Evolutionary conservation across 345 rosid species (phyloP).

Genomic region (Aethionema arabicum): DNA sequence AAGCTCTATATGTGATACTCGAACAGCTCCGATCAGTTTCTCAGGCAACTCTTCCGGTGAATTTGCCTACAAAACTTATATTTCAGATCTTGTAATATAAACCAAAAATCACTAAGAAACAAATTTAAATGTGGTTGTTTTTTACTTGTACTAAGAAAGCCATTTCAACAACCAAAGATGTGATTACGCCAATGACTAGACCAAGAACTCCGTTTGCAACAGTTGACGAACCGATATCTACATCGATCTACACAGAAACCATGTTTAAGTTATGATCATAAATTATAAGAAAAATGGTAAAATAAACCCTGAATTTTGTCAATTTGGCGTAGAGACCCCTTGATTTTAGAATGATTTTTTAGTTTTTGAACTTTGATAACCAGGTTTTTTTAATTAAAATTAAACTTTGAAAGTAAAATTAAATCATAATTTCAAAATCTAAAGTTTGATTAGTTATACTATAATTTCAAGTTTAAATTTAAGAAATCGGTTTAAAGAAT

Average conservation of each 20-base stretch:
- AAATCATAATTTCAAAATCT: too few relatives aligned
- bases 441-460: too few relatives aligned
- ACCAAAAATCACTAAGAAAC: not conserved
- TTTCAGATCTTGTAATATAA: slow-evolving; percentile 5
- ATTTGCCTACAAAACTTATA: slow-evolving; percentile 61
- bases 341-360: too few relatives aligned
- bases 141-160: slow-evolving; percentile 93
- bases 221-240: slow-evolving; percentile 96
- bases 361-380: too few relatives aligned
- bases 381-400: too few relatives aligned
- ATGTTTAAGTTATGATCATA: slow-evolving; percentile 1
- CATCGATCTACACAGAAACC: slow-evolving; percentile 56
- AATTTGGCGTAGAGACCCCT: too few relatives aligned
- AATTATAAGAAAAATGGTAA: too few relatives aligned
- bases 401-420: too few relatives aligned
- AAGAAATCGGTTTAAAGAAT: too few relatives aligned
- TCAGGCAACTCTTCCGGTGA: slow-evolving; percentile 90
- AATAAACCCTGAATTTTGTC: too few relatives aligned
- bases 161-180: slow-evolving; percentile 91
- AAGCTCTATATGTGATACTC: slow-evolving; percentile 89
- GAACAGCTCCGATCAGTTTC: slow-evolving; percentile 82
- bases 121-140: not conserved
- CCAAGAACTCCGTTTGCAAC: slow-evolving; percentile 99
- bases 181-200: slow-evolving; percentile 89
- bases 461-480: too few relatives aligned